These are phyloP conservation scores for Colletotrichum karsti DNA, from an alignment of 2,329 filamentous ascomycete genomes.

Conservation along the genomic window DNA sequence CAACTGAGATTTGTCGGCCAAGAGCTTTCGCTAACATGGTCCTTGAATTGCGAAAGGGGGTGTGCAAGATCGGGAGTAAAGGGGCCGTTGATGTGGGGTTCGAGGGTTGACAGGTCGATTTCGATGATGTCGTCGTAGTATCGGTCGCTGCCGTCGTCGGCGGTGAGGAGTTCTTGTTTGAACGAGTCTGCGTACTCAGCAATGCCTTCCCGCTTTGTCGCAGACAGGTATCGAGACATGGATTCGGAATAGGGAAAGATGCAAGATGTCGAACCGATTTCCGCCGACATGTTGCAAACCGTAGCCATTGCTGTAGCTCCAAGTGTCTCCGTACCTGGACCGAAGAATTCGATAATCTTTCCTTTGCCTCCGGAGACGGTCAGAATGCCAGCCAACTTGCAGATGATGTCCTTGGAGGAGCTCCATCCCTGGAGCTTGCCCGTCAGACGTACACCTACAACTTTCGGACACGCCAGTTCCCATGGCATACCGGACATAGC, in stretches of 20 bases:
- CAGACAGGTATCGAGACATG: slow-evolving; percentile 41
- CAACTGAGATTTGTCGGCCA: slow-evolving; percentile 40
- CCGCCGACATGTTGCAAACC: slow-evolving; percentile 46
- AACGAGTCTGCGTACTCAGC: slow-evolving; percentile 32
- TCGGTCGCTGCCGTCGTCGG: slow-evolving; percentile 39
- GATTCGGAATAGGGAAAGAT: slow-evolving; percentile 44
- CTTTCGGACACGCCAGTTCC: slow-evolving; percentile 42
- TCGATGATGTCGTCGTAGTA: slow-evolving; percentile 44
- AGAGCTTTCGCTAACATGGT: slow-evolving; percentile 34
- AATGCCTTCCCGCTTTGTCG: slow-evolving; percentile 37
- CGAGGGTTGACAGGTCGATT: slow-evolving; percentile 41
- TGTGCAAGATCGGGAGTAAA: slow-evolving; percentile 44
- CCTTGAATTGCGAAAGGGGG: slow-evolving; percentile 39
- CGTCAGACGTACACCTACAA: slow-evolving; percentile 40
- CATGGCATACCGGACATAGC: slow-evolving; percentile 42
- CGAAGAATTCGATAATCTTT: slow-evolving; percentile 45
- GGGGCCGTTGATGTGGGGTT: slow-evolving; percentile 45
- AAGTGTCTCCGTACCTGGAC: slow-evolving; percentile 39
- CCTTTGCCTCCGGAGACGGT: slow-evolving; percentile 44
- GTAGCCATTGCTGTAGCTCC: slow-evolving; percentile 46
- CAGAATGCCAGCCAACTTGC: slow-evolving; percentile 43
- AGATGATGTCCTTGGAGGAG: slow-evolving; percentile 45
- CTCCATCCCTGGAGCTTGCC: slow-evolving; percentile 41
- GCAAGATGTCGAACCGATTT: slow-evolving; percentile 45
- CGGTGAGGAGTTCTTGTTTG: slow-evolving; percentile 35